Base-by-base conservation (phyloP, 2,329 filamentous ascomycete species). In the Macrophomina pseudophaseolina region DNA sequence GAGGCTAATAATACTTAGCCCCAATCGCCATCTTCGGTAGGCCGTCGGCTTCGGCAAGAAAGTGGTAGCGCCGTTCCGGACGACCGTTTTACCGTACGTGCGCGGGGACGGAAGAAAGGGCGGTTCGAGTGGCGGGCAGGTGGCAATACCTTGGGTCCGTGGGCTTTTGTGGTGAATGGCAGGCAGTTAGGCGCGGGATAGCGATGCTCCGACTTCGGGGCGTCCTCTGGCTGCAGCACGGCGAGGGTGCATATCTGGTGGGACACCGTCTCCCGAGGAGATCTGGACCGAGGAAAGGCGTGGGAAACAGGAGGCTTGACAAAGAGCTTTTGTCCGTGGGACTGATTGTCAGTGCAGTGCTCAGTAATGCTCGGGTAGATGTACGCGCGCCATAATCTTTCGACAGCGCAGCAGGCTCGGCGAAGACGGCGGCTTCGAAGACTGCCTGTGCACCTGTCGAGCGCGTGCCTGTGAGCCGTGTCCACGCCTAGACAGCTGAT, bases 201-300 rank as follows among this genome's bases (percentile, higher is more conserved):
- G 35, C 18, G 32, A 33, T 23, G n/a, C 52, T 62, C 58, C 58
- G 58, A 62, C 58, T 49, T 62, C 58, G 58, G 58, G 58, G 44
- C 58, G 42, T 38, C 16, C 23, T 5, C 7, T 38, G 32, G 58
- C 58, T 62, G 58, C 32, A 35, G 46, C 44, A 62, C 11, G 58
- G 58, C 58, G 18, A 14, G 28, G 23, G n/a, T 23, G 33, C 42
- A 35, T 32, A 11, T 40, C 32, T 49, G 58, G 23, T 23, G 23
- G 23, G 23, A 23, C 23, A 23, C 23, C 23, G 23, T 23, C 23
- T 3, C 23, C 23, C 23, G 23, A 23, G 23, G 23, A 28, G 49
- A 30, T 32, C 42, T 62, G 44, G 42, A 7, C 58, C 30, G 44
- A 38, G 16, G 30, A 30, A 48, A 18, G 6, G 16, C n/a, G 16